Base-by-base conservation (phyloP, 2,329 filamentous ascomycete genomes). In the Epicoccum sorghinum region DNA sequence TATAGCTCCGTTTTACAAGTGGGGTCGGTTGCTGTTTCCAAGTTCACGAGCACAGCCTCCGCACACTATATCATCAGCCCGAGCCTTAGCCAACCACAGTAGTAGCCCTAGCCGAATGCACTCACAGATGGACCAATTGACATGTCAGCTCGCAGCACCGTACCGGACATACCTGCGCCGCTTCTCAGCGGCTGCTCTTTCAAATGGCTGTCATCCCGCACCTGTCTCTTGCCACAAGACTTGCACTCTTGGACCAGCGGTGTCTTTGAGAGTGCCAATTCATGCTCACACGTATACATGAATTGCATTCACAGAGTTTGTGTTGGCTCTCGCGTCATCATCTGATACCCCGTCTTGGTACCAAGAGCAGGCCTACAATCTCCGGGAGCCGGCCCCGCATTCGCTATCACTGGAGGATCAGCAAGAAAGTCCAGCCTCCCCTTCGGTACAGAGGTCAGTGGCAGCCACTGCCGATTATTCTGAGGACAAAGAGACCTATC, bases 341-440 rank as follows among this genome's bases (percentile, higher is more conserved):
- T 30, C 58, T 37, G 29, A 39, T 42, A 32, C 38, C 10, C 41
- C 42, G 42, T 41, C 49, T 51, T 52, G 55, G 47, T 47, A 62
- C 53, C 59, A 60, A 62, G 56, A 57, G 46, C 25, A 57, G 48
- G 47, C 55, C 38, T 58, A 43, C 46, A 36, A 63, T 59, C 44
- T 62, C 60, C 62, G 64, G 62, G 54, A 59, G 49, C 59, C 68
- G 67, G 68, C 68, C 68, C 68, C 68, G 64, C 68, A 64, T 58
- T 58, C 61, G 61, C 60, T 59, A 30, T 52, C 53, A 65, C 55
- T 59, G 47, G 52, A 60, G 33, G 47, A 66, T 63, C 61, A 62
- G 50, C 63, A 57, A 50, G 49, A 53, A 50, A 56, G 35, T 46
- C 46, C 54, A 57, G 52, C 57, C 41, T 59, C 14, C 37, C 18